A percentile compares a stretch with the other conserved stretches of the same genome.
These are phyloP conservation scores for Carex parvula DNA, from an alignment of 176 grass and related monocot genomes.

Conservation along the genomic window DNA sequence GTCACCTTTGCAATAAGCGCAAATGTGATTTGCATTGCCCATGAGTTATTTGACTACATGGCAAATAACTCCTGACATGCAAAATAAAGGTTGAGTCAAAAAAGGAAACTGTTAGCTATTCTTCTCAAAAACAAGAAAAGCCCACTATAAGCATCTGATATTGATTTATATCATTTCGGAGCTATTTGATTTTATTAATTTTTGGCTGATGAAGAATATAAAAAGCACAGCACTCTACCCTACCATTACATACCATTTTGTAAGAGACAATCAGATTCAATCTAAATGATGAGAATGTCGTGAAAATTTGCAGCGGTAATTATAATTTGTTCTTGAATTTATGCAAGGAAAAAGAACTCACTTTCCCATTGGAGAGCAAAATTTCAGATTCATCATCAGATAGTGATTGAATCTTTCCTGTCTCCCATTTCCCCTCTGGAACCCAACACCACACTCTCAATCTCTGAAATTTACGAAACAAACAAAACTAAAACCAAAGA, in stretches of 20 bases:
- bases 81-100: neutral
- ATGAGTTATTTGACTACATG: neutral
- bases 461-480: conserved; percentile 54
- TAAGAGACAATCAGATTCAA: conserved; percentile 17
- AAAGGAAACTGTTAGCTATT: neutral
- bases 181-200: neutral
- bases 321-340: neutral
- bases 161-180: neutral
- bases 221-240: neutral
- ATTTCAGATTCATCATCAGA: conserved; percentile 63
- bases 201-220: neutral
- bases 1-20: neutral
- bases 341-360: conserved; percentile 32
- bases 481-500: conserved; percentile 28
- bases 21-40: neutral
- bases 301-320: conserved; percentile 4
- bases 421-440: conserved; percentile 63
- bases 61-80: neutral
- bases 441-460: conserved; percentile 75
- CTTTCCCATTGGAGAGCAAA: conserved; percentile 64
- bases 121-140: conserved; percentile 6
- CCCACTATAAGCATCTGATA: neutral
- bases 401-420: conserved; percentile 75
- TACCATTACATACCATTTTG: neutral
- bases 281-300: neutral